Evolutionary conservation across 108 stramenopile genomes (phyloP), one percentile per base, ranked within the genome.

Genomic region (Stephanodiscus minutulus): DNA sequence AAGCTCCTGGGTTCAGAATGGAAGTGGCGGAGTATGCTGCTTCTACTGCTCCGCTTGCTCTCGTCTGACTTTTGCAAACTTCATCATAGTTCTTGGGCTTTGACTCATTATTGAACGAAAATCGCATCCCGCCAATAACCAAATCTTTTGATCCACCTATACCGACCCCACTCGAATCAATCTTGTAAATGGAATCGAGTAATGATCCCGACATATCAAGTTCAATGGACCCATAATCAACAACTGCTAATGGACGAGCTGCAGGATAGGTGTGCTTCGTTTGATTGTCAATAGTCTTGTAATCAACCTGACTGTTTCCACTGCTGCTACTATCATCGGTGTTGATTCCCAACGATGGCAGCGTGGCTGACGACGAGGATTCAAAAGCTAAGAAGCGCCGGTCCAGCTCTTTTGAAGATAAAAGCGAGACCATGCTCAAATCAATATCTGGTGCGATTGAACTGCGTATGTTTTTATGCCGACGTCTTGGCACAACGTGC

Each of bases 181-280:
- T 71, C 48, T 71, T 60, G 48, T 71, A 71, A 59, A 71, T 61
- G 33, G 60, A 61, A 71, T 71, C 70, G 22, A 71, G 49, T 6
- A 71, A 31, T 28, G 70, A 71, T 48, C 70, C 70, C 17, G 60
- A 47, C 60, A 61, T 59, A 35, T 61, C 70, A 27, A 71, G 60
- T 43, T 71, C 58, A 25, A 62, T 50, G 48, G 70, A 71, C 9
- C 59, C 70, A 52, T 71, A 71, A 50, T 71, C 70, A 35, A 71
- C 36, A 25, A 71, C 70, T 31, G 70, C 70, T n/a, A 71, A 28
- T 7, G 70, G 70, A 31, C 55, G 55, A 29, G 55, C 55, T 15
- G 1, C 48, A 35, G 60, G 17, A 33, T 15, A 15, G 58, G 22
- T 1, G 52, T 24, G 49, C 22, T 57, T 28, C 17, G 28, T 29